Percentiles rank a stretch among this genome's conserved stretches.
These are phyloP conservation scores for Cordyceps militaris DNA, from an alignment of 2,329 filamentous ascomycete species.

Conservation along the genomic window DNA sequence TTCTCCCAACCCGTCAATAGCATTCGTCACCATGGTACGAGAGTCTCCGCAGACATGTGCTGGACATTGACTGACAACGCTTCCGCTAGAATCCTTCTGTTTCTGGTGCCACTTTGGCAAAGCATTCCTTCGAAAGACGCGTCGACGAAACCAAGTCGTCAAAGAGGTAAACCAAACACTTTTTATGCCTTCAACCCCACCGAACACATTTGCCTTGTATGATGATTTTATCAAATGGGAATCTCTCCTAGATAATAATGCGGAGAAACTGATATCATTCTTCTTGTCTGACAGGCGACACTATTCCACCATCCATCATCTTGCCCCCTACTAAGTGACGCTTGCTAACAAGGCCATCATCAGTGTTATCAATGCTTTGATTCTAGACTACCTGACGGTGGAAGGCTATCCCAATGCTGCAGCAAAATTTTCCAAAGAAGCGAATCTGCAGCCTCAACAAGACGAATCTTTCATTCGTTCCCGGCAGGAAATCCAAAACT, in stretches of 20 bases:
- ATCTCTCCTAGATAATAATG: constrained; percentile 98
- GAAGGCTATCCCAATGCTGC: constrained; percentile 92
- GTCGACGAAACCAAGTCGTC: constrained; percentile 78
- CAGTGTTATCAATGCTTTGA: constrained; percentile 91
- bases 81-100: constrained; percentile 59
- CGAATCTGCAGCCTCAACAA: constrained; percentile 71
- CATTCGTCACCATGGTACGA: constrained; percentile 9
- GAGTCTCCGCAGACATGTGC: background rate
- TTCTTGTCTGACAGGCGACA: constrained; percentile 55
- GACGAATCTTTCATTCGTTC: constrained; percentile 67
- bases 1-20: background rate
- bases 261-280: constrained; percentile 68
- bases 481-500: constrained; percentile 75
- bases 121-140: constrained; percentile 70
- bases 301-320: constrained; percentile 11
- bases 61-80: background rate
- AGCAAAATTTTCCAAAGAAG: constrained; percentile 87
- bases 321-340: background rate
- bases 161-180: constrained; percentile 64
- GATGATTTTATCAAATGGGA: constrained; percentile 98
- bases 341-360: constrained; percentile 22
- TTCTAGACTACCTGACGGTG: constrained; percentile 94
- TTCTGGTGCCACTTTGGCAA: constrained; percentile 63
- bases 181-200: background rate
- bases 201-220: constrained; percentile 30